These are phyloP conservation scores for Achaetomiella virescens DNA, from an alignment of 495 filamentous ascomycete genomes.

Conservation along the genomic window DNA sequence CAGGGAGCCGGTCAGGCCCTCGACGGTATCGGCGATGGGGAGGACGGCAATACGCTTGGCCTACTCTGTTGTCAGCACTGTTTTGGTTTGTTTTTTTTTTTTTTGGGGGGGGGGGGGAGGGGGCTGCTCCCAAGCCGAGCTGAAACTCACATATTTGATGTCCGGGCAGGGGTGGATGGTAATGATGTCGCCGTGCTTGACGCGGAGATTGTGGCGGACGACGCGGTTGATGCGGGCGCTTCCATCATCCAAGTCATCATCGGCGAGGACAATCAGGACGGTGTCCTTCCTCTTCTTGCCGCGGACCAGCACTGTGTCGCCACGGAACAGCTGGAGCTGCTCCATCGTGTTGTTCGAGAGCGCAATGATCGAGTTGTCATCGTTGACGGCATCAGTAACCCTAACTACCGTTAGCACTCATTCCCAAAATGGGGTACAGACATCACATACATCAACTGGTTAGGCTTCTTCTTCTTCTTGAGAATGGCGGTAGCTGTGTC, in stretches of 20 bases:
- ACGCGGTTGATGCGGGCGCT: conserved; percentile 96
- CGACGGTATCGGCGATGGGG: conserved; percentile 95
- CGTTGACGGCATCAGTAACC: conserved; percentile 95
- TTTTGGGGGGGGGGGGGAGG: too few relatives aligned
- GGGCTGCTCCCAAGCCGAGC: not conserved
- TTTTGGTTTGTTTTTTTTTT: too few relatives aligned
- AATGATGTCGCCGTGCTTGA: conserved; percentile 96
- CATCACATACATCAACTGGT: conserved; percentile 78
- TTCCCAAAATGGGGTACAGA: too few relatives aligned
- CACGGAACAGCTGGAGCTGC: conserved; percentile 92
- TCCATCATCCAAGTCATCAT: conserved; percentile 97
- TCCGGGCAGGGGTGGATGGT: conserved; percentile 99
- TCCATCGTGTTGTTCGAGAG: conserved; percentile 99
- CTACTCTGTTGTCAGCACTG: conserved; percentile 38
- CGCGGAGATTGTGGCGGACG: conserved; percentile 93
- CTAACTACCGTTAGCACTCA: conserved; percentile 44
- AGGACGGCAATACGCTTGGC: conserved; percentile 99
- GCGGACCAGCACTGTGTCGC: conserved; percentile 94
- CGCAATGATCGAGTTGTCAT: conserved; percentile 99
- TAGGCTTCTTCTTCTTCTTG: conserved; percentile 99
- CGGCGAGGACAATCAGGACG: conserved; percentile 91
- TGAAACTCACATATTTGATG: conserved; percentile 90
- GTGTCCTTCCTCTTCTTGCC: conserved; percentile 99
- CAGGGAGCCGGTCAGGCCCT: conserved; percentile 92
- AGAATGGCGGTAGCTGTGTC: conserved; percentile 96